Percentiles rank a stretch among this genome's conserved stretches.
Conservation (phyloP, 2,329 filamentous ascomycete genomes). For the Cordyceps farinosa region DNA sequence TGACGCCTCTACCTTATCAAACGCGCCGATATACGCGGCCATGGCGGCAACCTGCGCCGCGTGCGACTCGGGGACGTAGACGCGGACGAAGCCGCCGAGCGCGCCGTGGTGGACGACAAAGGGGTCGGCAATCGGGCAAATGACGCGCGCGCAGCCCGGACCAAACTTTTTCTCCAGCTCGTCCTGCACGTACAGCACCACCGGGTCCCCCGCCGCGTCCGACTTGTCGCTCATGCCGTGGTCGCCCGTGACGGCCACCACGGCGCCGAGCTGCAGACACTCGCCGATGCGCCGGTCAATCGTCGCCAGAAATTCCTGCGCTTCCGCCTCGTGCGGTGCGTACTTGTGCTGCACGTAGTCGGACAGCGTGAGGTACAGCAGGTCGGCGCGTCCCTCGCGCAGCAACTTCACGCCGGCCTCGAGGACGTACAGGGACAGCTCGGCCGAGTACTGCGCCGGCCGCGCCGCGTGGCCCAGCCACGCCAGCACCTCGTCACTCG, state of each 20-base stretch:
- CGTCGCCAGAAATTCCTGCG: constrained; percentile 35
- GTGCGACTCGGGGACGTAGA: constrained; percentile 30
- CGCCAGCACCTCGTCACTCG: constrained; percentile 32
- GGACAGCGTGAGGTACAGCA: constrained; percentile 42
- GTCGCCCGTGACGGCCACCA: constrained; percentile 39
- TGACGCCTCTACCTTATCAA: constrained; percentile 33
- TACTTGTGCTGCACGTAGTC: constrained; percentile 45
- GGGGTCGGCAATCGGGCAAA: constrained; percentile 42
- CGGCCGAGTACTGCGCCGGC: constrained; percentile 40
- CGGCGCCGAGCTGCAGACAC: constrained; percentile 32
- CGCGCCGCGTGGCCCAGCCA: constrained; percentile 34
- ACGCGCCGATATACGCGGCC: constrained; percentile 26
- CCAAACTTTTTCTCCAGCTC: constrained; percentile 32
- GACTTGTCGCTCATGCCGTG: constrained; percentile 43
- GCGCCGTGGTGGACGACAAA: constrained; percentile 43
- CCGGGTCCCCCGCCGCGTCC: constrained; percentile 31
- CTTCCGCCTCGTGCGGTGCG: constrained; percentile 33
- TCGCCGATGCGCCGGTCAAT: constrained; percentile 33
- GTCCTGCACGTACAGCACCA: constrained; percentile 39
- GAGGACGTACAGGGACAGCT: constrained; percentile 42
- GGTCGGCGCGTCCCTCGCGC: constrained; percentile 35
- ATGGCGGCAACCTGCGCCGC: constrained; percentile 24
- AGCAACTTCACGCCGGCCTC: constrained; percentile 41
- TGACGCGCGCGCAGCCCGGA: constrained; percentile 32
- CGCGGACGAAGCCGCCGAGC: constrained; percentile 39